Evolutionary conservation across 179 eudicot genomes (phyloP).

Genomic region (Sideroxylon spinosum): DNA sequence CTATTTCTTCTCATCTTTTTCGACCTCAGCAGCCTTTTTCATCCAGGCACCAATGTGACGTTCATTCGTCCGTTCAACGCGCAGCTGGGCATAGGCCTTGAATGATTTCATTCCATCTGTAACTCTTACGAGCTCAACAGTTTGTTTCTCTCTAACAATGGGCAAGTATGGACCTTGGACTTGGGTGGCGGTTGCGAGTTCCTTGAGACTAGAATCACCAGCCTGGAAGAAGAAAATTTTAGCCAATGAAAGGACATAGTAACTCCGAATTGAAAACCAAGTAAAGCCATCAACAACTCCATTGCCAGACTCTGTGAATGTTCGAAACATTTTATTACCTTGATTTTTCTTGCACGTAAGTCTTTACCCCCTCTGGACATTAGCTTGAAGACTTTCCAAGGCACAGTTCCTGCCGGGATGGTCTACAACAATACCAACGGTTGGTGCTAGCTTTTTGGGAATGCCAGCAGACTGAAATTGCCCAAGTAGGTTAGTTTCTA

Average conservation of each 20-base stretch:
- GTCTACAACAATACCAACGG: conserved; percentile 79
- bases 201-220: conserved; percentile 86
- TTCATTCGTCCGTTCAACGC: conserved; percentile 56
- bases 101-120: conserved; percentile 66
- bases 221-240: conserved; percentile 63
- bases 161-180: conserved; percentile 67
- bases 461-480: conserved; percentile 66
- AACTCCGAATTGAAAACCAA: too few species aligned
- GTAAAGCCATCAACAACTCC: too few species aligned
- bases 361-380: conserved; percentile 72
- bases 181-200: conserved; percentile 78
- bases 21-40: conserved; percentile 91
- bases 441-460: conserved; percentile 75
- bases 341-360: conserved; percentile 52
- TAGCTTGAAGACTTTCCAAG: conserved; percentile 61
- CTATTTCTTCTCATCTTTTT: conserved; percentile 80
- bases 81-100: conserved; percentile 69
- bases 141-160: conserved; percentile 47
- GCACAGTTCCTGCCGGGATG: conserved; percentile 77
- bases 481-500: neutral
- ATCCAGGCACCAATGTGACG: conserved; percentile 63
- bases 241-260: too few species aligned
- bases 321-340: conserved; percentile 40
- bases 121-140: conserved; percentile 68
- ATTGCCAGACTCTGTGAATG: too few species aligned